phyloP scores from a whole-genome alignment of 1,284 basidiomycete species.

The Trichosporon sp. region DNA sequence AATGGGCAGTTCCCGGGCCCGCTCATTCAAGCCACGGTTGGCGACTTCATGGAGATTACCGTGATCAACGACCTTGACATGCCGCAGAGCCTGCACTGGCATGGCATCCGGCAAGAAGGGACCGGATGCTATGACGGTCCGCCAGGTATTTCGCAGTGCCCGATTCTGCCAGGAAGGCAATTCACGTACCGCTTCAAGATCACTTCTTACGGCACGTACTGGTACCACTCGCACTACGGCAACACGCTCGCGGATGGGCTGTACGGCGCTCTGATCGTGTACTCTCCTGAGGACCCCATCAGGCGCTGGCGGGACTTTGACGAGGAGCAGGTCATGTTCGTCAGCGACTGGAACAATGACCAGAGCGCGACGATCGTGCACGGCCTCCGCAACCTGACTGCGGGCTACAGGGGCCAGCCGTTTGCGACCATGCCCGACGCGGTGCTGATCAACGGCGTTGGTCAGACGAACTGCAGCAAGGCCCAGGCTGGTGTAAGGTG shows the following conservation, averaged over 20 bases:
- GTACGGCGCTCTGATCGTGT: slow-evolving; percentile 27
- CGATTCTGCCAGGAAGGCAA: slow-evolving; percentile 51
- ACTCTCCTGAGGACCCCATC: slow-evolving; percentile 23
- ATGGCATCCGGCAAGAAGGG: slow-evolving; percentile 32
- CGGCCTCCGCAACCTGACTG: slow-evolving; percentile 10
- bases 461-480: slow-evolving; percentile 7
- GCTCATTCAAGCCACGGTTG: slow-evolving; percentile 33
- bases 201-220: slow-evolving; percentile 26
- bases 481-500: slow-evolving; percentile 8
- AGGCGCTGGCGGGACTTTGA: slow-evolving; percentile 22
- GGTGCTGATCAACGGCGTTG: slow-evolving; percentile 31
- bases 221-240: slow-evolving; percentile 37
- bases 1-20: slow-evolving; percentile 24
- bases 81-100: slow-evolving; percentile 33
- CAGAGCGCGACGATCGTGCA: slow-evolving; percentile 22
- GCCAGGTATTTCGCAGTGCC: slow-evolving; percentile 49
- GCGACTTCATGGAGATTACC: slow-evolving; percentile 30
- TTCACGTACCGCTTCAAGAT: slow-evolving; percentile 51
- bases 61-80: slow-evolving; percentile 28
- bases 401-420: slow-evolving; percentile 5
- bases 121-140: slow-evolving; percentile 32
- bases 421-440: slow-evolving; percentile 22
- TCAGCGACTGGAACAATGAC: slow-evolving; percentile 32
- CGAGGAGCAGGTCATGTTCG: slow-evolving; percentile 23
- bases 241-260: slow-evolving; percentile 32